Base-by-base conservation (phyloP, 225 moss, liverwort and hornwort species). In the Marchantia polymorpha region DNA sequence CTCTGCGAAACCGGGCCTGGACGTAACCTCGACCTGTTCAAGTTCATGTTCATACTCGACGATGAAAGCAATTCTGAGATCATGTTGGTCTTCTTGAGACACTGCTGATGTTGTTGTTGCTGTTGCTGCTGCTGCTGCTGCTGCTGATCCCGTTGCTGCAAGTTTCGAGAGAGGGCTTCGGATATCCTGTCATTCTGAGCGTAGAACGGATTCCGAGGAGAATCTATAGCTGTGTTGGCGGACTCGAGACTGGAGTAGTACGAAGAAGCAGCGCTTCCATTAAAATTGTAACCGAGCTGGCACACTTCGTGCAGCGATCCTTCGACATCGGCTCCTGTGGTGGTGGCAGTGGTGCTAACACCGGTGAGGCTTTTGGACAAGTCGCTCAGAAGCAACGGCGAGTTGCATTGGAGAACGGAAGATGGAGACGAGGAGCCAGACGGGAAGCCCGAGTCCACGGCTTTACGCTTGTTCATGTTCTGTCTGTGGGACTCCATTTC, bases 341-440 rank as follows among this genome's bases (percentile, higher is more conserved):
- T 46, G 27, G 27, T 39, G 20, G 63, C 17, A 59, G 3, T 60
- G 30, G 55, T 22, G 22, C 16, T n/a, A 26, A 77, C 7, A 10
- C 77, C 77, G 6, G 63, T 7, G n/a, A 81, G 83, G 54, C 53
- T 69, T 75, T 83, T 86, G 15, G 83, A 22, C 16, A 76, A 11
- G 39, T 81, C 83, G 19, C 72, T 66, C 11, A 83, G 79, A 3
- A 83, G 75, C 39, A 83, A 19, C 0, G 83, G 70, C 50, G 86
- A 83, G 59, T 81, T 86, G 86, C 86, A 86, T 71, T 86, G 86
- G 60, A 86, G 73, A 20, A 86, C 86, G 60, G 86, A 86, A 9
- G 86, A 86, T 9, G 83, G 83, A 25, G 81, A 81, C 3, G 78
- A 64, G 11, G 83, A 78, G 7, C 83, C 83, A 56, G 83, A 74